Conservation (phyloP, 371 early-diverging fungal genomes). For the Entomophthora muscae region DNA sequence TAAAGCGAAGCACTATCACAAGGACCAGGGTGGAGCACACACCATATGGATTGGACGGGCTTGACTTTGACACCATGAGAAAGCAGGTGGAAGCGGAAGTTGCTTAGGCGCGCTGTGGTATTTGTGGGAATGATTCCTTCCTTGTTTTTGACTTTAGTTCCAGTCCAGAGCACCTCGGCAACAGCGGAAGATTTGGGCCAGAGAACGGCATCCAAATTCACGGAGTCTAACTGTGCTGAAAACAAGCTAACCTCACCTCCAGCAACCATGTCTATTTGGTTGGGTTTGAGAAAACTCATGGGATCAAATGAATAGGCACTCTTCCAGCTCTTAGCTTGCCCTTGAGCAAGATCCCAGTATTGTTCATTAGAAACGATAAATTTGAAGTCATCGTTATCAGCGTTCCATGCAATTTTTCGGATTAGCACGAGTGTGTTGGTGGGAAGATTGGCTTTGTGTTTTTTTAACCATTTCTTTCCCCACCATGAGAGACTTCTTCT, state of each 20-base stretch:
- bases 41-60: no score
- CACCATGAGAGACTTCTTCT: conserved; percentile 25
- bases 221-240: conserved; percentile 49
- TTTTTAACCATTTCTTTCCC: conserved; percentile 31
- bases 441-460: conserved; percentile 20
- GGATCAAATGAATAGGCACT: conserved; percentile 49
- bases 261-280: conserved; percentile 18
- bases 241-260: conserved; percentile 45
- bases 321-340: conserved; percentile 50
- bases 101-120: conserved; percentile 27
- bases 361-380: background rate
- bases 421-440: conserved; percentile 13
- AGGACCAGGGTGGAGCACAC: no score
- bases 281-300: background rate
- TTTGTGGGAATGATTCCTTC: conserved; percentile 27
- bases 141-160: conserved; percentile 30
- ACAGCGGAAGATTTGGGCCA: conserved; percentile 58
- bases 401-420: background rate
- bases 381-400: background rate
- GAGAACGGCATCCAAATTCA: conserved; percentile 32
- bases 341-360: background rate
- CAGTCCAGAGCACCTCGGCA: conserved; percentile 58
- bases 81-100: conserved; percentile 48
- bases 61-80: conserved; percentile 43
- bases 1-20: no score